Percentiles rank a stretch among this genome's conserved stretches.
Evolutionary conservation across 345 rosid genomes (phyloP).

Genomic region (Hibiscus trionum): DNA sequence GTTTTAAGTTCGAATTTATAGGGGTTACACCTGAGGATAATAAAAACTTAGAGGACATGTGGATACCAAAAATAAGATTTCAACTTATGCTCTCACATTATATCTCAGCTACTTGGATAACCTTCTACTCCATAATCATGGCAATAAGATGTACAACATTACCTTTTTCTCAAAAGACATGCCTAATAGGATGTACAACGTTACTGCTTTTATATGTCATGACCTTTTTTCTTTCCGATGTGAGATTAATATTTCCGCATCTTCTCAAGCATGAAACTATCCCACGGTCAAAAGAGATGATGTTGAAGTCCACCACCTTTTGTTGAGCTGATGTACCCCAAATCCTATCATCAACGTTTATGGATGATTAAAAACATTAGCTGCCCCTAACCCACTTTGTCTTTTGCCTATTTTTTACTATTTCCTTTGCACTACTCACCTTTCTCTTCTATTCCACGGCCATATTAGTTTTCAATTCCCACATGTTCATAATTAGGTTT

Average conservation of each 20-base stretch:
- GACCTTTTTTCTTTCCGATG: no score
- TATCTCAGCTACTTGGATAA: not conserved
- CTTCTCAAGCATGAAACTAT: not conserved
- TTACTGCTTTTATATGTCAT: no score
- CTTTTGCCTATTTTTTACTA: not conserved
- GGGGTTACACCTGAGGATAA: no score
- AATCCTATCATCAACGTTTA: not conserved
- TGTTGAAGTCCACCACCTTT: not conserved
- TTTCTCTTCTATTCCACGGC: not conserved
- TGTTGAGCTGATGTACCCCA: not conserved
- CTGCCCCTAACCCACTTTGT: not conserved
- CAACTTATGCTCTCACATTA: no score
- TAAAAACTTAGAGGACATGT: no score
- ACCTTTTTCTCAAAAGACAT: no score
- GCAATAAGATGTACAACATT: not conserved
- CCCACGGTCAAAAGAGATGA: constrained; percentile 3
- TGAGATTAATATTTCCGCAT: no score
- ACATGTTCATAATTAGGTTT: not conserved
- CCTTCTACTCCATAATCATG: constrained; percentile 6
- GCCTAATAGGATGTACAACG: no score
- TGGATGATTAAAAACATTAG: not conserved
- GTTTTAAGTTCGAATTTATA: no score
- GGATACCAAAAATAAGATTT: no score
- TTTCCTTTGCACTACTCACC: not conserved
- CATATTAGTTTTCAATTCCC: not conserved